Evolutionary conservation across 2,329 filamentous ascomycete genomes (phyloP), one percentile per base, ranked within the genome.

Genomic region (Didymella keratinophila): DNA sequence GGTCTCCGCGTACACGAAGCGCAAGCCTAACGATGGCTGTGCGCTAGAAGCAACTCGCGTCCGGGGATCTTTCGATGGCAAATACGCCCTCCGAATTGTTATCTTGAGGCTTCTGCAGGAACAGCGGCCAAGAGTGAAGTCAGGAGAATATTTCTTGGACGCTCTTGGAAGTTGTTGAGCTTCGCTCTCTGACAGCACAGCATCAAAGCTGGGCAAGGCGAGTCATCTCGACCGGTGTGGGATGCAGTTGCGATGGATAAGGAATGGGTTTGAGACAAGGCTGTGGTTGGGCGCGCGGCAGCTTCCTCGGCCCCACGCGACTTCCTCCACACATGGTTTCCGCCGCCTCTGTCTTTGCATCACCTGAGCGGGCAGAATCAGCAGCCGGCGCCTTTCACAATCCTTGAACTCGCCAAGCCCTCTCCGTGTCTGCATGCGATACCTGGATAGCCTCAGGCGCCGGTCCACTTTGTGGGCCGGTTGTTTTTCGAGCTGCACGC

Each of bases 221-320:
- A 60, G 57, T 60, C 57, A 60, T 48, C 57, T n/a, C 14, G 20
- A 47, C 57, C 57, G 57, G 57, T 59, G 41, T 54, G 47, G 2
- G 21, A 54, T 49, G 55, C 46, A 52, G 41, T 23, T n/a, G 42
- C 39, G 11, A 34, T 52, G 43, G 36, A 49, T 43, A 6, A 14
- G n/a, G 25, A 23, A 21, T 14, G 14, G n/a, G 21, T 36, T 47
- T 21, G 27, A 30, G 28, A 27, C 28, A 52, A 57, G 54, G 54
- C 46, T 59, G 41, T 43, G 56, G 39, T 43, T 21, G 37, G 46
- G 46, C 25, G 41, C 27, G 21, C 10, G 51, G 42, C 47, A 50
- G 34, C 42, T 56, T 56, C 42, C 47, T 45, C 41, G n/a, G 27
- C 48, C 44, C 52, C 52, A 52, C 57, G 14, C 27, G 43, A 39